Base-by-base conservation (phyloP, 2,329 filamentous ascomycete species). In the Neophaeococcomyces mojaviensis region DNA sequence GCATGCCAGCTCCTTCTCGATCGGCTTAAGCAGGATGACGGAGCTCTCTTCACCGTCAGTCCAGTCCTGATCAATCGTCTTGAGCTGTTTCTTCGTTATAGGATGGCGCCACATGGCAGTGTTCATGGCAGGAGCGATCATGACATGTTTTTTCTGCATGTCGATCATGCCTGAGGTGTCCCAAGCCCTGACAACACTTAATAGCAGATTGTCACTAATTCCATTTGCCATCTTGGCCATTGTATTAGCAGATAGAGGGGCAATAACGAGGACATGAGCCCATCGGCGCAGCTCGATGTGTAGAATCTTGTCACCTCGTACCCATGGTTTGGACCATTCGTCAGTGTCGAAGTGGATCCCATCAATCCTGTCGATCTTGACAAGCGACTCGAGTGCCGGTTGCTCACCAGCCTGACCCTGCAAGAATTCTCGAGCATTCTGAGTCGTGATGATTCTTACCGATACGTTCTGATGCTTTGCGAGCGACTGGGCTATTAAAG, bases 51-150 rank as follows among this genome's bases (percentile, higher is more conserved):
- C 54, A 1, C 64, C 67, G 28, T 57, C 47, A 4, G 81, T 82
- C 88, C 88, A 95, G 48, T 88, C 84, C 39, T 84, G 76, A 52
- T 82, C 75, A 38, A 96, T 68, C 0, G 84, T 69, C 33, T 68
- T 68, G 31, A 95, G 66, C 53, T 95, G 87, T 52, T 77, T 79
- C 40, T 67, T 73, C 1, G 89, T 95, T 37, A 94, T 70, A 2
- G 88, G 89, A 61, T 96, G 88, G 46, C 74, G 71, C 84, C 86
- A 94, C 89, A 95, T 95, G 3, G 82, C 81, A 19, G 80, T 88
- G 63, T 96, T 95, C 87, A 95, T 94, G 24, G 84, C 81, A 1
- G 83, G 82, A 2, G 85, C 85, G 0, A 90, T 84, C 1, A 92
- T 58, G 30, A 94, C 87, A 52, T 72, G 77, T 63, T 82, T 83